phyloP scores from a whole-genome alignment of 163 green algal species.

The Chlamydomonas reinhardtii region DNA sequence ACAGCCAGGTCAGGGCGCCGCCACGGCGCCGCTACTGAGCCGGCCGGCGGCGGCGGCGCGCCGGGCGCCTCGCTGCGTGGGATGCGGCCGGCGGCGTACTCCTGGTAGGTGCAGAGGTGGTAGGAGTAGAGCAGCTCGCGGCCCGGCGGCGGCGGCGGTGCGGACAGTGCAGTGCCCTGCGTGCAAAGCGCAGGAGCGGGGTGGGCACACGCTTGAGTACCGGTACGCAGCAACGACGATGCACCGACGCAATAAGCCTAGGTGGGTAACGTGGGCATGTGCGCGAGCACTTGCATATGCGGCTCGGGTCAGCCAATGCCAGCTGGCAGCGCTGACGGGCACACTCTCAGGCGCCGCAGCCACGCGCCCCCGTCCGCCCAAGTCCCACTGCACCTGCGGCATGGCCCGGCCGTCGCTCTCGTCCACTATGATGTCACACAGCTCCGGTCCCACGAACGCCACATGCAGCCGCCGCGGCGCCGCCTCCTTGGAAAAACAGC shows the following conservation, averaged over 20 bases:
- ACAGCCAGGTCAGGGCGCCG: conserved; percentile 18
- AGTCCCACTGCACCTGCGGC: conserved; percentile 1
- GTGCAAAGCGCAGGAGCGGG: too few relatives aligned
- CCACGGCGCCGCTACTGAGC: neutral
- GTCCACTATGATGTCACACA: conserved; percentile 29
- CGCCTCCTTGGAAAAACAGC: too few relatives aligned
- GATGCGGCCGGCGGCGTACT: conserved; percentile 1
- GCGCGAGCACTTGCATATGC: too few relatives aligned
- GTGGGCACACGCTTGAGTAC: too few relatives aligned
- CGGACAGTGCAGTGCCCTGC: neutral
- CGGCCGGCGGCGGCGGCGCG: neutral
- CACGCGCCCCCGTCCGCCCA: too few relatives aligned
- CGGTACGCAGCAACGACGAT: too few relatives aligned
- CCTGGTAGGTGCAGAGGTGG: conserved; percentile 43
- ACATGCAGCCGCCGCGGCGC: conserved; percentile 23
- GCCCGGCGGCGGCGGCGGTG: neutral
- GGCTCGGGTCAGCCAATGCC: too few relatives aligned
- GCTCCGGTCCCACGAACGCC: conserved; percentile 41
- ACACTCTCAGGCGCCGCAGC: too few relatives aligned
- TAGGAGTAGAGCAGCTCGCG: conserved; percentile 36
- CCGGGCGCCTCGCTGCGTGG: neutral
- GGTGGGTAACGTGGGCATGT: too few relatives aligned
- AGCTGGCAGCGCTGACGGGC: too few relatives aligned
- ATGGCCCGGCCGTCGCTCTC: conserved; percentile 20
- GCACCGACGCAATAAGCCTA: too few relatives aligned